Base-by-base conservation (phyloP, 306 rosid genomes). In the Vicia villosa region DNA sequence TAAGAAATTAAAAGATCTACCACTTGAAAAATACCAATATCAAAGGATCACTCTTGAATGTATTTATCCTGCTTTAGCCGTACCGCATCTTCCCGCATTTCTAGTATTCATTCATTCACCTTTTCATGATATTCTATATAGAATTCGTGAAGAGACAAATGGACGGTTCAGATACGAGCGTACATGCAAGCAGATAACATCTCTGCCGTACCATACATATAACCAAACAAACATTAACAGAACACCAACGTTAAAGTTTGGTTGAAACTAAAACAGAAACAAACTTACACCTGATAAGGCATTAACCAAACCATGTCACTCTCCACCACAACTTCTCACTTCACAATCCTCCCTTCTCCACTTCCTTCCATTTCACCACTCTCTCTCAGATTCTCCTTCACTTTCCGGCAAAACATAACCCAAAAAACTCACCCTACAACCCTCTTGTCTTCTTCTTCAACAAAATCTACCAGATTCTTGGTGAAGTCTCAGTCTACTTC, bases 401-500 rank as follows among this genome's bases (percentile, higher is more conserved):
- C 66, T 70, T 74, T 70, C 72, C 68, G 43, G 45, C 60, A 65
- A 78, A 78, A 59, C 7, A 66, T 52, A 79, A 66, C 11, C 50
- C 70, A 65, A 14, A 47, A 14, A 74, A 21, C 15, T 13, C 11
- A 4, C 34, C 46, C 3, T 10, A 62, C 26, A 22, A 58, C 70
- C 0, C 51, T 13, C 66, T 14, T 28, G 36, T 54, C 34, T 38
- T 55, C 79, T 65, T 55, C 79, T 68, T 52, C 73, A 61, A 2
- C 45, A 32, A 43, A 49, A 21, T 26, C 62, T 16, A 20, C 58
- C 8, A 80, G 86, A 73, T 75, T 84, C 14, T 71, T 81, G 69
- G 91, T 88, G 5, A 88, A 30, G 30, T 83, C 89, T 21, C 89
- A 87, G 69, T 61, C 92, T 14, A 57, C 75, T 3, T 68, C 66